phyloP scores from a whole-genome alignment of 352 stramenopile species.

The Pythium aristosporum region DNA sequence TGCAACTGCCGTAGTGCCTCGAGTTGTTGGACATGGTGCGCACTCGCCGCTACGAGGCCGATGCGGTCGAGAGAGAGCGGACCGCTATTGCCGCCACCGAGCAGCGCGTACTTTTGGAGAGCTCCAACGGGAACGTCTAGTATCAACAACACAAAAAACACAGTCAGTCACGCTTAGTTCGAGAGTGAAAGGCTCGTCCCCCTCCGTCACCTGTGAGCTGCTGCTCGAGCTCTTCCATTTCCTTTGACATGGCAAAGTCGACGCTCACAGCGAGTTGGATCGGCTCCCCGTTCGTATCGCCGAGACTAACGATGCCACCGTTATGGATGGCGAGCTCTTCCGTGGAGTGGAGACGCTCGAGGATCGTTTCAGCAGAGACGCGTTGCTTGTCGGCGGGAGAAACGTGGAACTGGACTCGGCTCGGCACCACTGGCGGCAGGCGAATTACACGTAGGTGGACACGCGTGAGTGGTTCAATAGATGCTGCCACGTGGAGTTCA shows the following conservation, averaged over 20 bases:
- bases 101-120: slow-evolving; percentile 54
- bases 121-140: slow-evolving; percentile 53
- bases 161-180: not conserved
- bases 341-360: not conserved
- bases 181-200: not conserved
- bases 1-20: slow-evolving; percentile 4
- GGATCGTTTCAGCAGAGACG: not conserved
- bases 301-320: slow-evolving; percentile 11
- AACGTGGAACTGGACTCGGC: slow-evolving; percentile 10
- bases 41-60: slow-evolving; percentile 31
- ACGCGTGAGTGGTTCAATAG: slow-evolving; percentile 11
- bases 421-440: slow-evolving; percentile 32
- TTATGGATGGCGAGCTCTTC: slow-evolving; percentile 5
- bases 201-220: slow-evolving; percentile 45
- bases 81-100: slow-evolving; percentile 37
- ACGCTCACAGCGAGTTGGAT: slow-evolving; percentile 27
- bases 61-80: slow-evolving; percentile 36
- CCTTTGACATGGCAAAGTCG: slow-evolving; percentile 41
- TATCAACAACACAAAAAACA: slow-evolving; percentile 1
- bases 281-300: slow-evolving; percentile 8
- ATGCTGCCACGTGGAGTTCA: slow-evolving; percentile 21
- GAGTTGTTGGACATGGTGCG: slow-evolving; percentile 14
- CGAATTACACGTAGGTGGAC: slow-evolving; percentile 56
- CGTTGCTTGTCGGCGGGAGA: not conserved
- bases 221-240: slow-evolving; percentile 42